Evolutionary conservation across 495 filamentous ascomycete species (phyloP).

Genomic region (Margaritispora aquatica): DNA sequence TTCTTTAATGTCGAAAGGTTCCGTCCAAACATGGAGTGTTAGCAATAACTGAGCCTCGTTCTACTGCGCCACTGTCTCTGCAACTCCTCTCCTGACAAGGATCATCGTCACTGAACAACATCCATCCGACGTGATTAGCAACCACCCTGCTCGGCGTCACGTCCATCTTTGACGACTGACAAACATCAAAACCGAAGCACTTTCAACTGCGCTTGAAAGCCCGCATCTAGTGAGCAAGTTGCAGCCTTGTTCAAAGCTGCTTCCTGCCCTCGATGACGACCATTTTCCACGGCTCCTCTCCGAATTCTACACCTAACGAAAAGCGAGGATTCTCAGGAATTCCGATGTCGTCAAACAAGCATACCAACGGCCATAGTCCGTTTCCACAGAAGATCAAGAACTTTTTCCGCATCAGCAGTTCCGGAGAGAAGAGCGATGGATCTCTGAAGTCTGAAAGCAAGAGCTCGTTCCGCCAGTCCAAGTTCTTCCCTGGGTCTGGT

Average conservation of each 20-base stretch:
- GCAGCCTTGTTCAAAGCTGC: constrained; percentile 24
- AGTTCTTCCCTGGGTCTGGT: constrained; percentile 73
- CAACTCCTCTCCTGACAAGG: not conserved
- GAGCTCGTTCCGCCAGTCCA: constrained; percentile 69
- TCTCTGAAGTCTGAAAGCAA: constrained; percentile 45
- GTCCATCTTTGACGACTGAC: constrained; percentile 6
- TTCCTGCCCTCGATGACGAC: constrained; percentile 20
- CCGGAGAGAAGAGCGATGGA: constrained; percentile 30
- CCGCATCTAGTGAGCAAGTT: constrained; percentile 8
- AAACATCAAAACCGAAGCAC: too few relatives aligned
- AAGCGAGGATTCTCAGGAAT: constrained; percentile 24
- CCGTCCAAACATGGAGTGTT: not conserved
- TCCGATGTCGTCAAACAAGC: constrained; percentile 23
- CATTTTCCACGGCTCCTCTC: constrained; percentile 20
- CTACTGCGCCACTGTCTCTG: not conserved
- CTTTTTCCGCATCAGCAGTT: constrained; percentile 93
- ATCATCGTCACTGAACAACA: not conserved
- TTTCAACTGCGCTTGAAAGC: too few relatives aligned
- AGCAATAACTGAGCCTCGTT: not conserved
- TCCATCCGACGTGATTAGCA: constrained; percentile 7
- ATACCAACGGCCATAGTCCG: constrained; percentile 33
- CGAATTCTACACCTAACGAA: constrained; percentile 20
- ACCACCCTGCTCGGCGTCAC: too few relatives aligned
- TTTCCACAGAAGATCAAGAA: constrained; percentile 89
- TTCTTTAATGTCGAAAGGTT: too few relatives aligned